These are phyloP conservation scores for Plasmodium coatneyi DNA, from an alignment of 169 alveolate genomes.

Conservation along the genomic window DNA sequence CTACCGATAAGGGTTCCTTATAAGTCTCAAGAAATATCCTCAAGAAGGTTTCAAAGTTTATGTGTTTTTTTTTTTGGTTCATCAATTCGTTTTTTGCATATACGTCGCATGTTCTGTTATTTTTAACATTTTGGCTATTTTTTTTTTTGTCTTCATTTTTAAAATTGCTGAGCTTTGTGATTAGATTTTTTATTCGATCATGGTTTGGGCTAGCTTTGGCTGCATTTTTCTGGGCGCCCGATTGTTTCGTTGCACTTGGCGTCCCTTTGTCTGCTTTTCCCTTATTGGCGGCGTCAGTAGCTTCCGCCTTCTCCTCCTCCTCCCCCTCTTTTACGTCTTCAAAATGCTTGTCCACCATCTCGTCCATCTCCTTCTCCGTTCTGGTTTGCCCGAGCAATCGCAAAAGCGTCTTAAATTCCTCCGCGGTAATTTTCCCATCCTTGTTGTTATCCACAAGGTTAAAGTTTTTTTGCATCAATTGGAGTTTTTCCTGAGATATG, in stretches of 20 bases:
- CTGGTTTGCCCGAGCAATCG: constrained; percentile 70
- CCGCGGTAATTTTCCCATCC: constrained; percentile 36
- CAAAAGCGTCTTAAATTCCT: constrained; percentile 54
- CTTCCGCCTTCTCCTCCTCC: constrained; percentile 1
- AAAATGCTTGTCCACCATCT: constrained; percentile 28
- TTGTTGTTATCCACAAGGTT: constrained; percentile 37
- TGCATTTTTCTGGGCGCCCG: background rate
- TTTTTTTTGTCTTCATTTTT: constrained; percentile 10
- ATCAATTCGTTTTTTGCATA: background rate
- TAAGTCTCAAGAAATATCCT: constrained; percentile 46
- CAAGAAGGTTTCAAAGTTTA: constrained; percentile 63
- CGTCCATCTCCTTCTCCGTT: constrained; percentile 54
- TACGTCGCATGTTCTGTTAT: background rate
- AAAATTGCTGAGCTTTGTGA: constrained; percentile 10
- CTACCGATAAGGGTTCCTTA: constrained; percentile 61
- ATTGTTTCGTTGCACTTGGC: background rate
- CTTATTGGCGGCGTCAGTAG: background rate
- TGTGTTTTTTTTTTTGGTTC: constrained; percentile 37
- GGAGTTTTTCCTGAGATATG: constrained; percentile 38
- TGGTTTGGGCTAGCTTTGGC: background rate
- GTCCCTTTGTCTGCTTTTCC: background rate
- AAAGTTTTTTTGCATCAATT: constrained; percentile 62
- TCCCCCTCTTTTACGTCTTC: constrained; percentile 23
- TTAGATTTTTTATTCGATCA: constrained; percentile 39
- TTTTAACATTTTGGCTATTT: background rate